Conservation (phyloP, 768 basidiomycete genomes). For the Collybia sp. region DNA sequence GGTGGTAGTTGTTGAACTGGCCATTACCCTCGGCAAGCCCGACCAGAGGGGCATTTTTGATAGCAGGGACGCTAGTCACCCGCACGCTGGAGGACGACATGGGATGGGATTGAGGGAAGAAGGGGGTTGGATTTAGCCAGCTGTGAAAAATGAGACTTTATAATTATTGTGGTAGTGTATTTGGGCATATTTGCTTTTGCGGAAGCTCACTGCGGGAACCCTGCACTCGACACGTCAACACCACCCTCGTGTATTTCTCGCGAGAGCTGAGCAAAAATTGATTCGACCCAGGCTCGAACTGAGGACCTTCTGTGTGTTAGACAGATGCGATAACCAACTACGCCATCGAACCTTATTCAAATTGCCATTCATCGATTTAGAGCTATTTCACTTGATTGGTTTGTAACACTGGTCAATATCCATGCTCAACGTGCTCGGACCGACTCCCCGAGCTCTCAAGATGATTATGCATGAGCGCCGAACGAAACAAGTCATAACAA, state of each 20-base stretch:
- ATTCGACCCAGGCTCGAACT: constrained; percentile 10
- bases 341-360: constrained; percentile 56
- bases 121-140: too few relatives aligned
- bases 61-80: constrained; percentile 67
- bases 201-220: not conserved
- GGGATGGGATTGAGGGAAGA: constrained; percentile 7
- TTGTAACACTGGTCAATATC: too few relatives aligned
- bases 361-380: too few relatives aligned
- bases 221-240: not conserved
- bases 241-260: not conserved
- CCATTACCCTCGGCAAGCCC: constrained; percentile 86
- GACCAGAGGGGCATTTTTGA: constrained; percentile 80
- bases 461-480: too few relatives aligned
- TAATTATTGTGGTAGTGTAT: not conserved
- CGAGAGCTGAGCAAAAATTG: constrained; percentile 3
- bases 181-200: not conserved
- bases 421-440: too few relatives aligned
- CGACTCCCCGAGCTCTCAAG: too few relatives aligned
- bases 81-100: constrained; percentile 45
- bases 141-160: constrained; percentile 4
- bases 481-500: too few relatives aligned
- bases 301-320: constrained; percentile 41
- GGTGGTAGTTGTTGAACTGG: constrained; percentile 75
- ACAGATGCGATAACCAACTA: constrained; percentile 85
- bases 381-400: too few relatives aligned